Conservation (phyloP, 2,329 filamentous ascomycete genomes). For the Diaporthe sp. region DNA sequence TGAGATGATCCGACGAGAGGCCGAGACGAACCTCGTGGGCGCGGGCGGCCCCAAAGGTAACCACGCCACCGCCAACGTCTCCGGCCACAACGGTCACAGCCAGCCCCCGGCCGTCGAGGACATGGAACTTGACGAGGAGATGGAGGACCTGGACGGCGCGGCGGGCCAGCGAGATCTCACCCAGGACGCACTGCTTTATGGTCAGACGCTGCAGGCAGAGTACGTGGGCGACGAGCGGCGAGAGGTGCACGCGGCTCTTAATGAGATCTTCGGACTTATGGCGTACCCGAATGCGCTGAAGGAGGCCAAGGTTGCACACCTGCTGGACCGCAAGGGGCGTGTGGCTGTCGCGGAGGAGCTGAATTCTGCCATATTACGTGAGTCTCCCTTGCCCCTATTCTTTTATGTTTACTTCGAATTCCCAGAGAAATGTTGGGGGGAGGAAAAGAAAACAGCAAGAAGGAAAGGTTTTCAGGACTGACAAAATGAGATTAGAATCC, state of each 20-base stretch:
- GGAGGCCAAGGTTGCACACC: slow-evolving; percentile 79
- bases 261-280: slow-evolving; percentile 89
- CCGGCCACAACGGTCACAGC: slow-evolving; percentile 56
- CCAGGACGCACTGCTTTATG: slow-evolving; percentile 81
- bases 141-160: slow-evolving; percentile 52
- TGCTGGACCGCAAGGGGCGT: slow-evolving; percentile 82
- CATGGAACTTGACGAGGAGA: slow-evolving; percentile 71
- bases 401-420: too few species aligned
- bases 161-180: slow-evolving; percentile 63
- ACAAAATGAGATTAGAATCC: slow-evolving; percentile 71
- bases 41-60: slow-evolving; percentile 60
- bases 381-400: slow-evolving; percentile 48
- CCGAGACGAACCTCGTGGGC: slow-evolving; percentile 70
- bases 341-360: slow-evolving; percentile 90
- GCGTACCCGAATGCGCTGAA: slow-evolving; percentile 87
- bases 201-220: slow-evolving; percentile 81
- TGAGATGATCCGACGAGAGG: slow-evolving; percentile 87
- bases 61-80: slow-evolving; percentile 40
- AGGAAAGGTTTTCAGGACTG: slow-evolving; percentile 40
- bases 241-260: slow-evolving; percentile 80
- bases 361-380: slow-evolving; percentile 92
- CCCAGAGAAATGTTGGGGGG: not conserved
- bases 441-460: not conserved
- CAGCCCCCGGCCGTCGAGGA: slow-evolving; percentile 60
- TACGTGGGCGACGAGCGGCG: slow-evolving; percentile 79